A percentile compares a stretch with the other conserved stretches of the same genome.
Evolutionary conservation across 1,139 yeast genomes (phyloP).

Genomic region (Candida sp.): DNA sequence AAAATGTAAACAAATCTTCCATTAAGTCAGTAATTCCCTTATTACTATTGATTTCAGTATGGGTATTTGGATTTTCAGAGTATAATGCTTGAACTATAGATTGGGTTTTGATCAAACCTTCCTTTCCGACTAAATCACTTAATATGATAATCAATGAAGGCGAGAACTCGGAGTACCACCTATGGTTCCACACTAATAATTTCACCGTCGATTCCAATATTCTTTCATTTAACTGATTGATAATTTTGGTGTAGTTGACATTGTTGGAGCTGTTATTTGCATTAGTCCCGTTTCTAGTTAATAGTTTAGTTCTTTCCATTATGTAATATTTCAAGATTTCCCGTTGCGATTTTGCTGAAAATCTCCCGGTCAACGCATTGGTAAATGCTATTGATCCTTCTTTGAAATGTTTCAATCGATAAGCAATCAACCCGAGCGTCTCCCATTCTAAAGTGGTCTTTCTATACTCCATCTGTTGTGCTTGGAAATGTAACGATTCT

Average conservation of each 20-base stretch:
- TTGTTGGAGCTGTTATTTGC: conserved; percentile 12
- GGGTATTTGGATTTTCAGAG: conserved; percentile 30
- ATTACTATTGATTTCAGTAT: conserved; percentile 22
- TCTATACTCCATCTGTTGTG: conserved; percentile 69
- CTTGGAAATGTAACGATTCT: conserved; percentile 60
- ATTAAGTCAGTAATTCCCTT: conserved; percentile 62
- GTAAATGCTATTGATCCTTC: conserved; percentile 85
- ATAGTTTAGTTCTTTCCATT: conserved; percentile 38
- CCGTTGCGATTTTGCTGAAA: conserved; percentile 77
- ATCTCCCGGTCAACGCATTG: conserved; percentile 71
- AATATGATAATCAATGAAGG: conserved; percentile 58
- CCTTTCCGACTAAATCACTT: conserved; percentile 63
- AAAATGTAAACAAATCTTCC: conserved; percentile 48
- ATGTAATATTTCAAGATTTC: conserved; percentile 68
- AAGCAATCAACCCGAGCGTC: conserved; percentile 77
- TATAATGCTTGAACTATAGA: conserved; percentile 76
- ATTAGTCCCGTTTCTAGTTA: conserved; percentile 25
- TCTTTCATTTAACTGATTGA: conserved; percentile 52
- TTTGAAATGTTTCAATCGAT: conserved; percentile 71
- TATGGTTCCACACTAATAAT: conserved; percentile 89
- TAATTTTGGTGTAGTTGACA: conserved; percentile 36
- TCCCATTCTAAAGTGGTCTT: conserved; percentile 95
- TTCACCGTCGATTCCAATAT: conserved; percentile 72
- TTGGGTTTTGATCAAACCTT: conserved; percentile 74
- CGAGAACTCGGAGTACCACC: conserved; percentile 95